Evolutionary conservation across 371 early-diverging fungal genomes (phyloP), one percentile per base, ranked within the genome.

Genomic region (Sporodiniella umbellata): DNA sequence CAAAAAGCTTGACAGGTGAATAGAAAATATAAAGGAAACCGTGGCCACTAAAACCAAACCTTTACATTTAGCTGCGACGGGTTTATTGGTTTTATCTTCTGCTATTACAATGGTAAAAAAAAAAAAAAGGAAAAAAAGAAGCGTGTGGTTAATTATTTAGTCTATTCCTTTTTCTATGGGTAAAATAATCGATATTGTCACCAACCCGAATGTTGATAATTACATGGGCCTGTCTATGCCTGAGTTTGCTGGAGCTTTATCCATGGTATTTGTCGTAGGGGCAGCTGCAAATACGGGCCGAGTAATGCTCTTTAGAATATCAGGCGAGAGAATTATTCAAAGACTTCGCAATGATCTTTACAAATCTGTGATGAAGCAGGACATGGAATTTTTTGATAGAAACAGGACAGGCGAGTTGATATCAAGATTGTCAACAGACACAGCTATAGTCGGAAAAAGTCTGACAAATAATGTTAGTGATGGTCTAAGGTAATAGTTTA

Each of bases 161-260:
- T 76, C 82, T 6, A 81, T 90, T 3, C 90, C 90, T 0, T 88
- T 87, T 52, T 73, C 83, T 8, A 87, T 88, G 87, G 90, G 90
- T 55, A 84, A 83, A 61, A 85, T 88, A 53, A 81, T 90, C 37
- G 90, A 90, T 60, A 75, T 90, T 25, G 88, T 88, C 5, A 72
- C 80, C 0, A 58, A 68, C 24, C 73, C 75, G 3, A 67, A 72
- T 15, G 68, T 67, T 19, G 70, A 72, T 1, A 47, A 68, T 5
- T 75, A 80, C 24, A 57, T 64, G 17, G 85, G 82, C 0, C 51
- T 84, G 42, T 57, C 81, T 4, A 60, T 79, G 68, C 73, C 76
- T 8, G 78, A 85, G 40, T 68, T 84, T 48, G 81, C 81, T 45
- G 70, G 66, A 35, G 76, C 56, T 7, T 54, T 87, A 6, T 79